These are phyloP conservation scores for Prunus mongolica DNA, from an alignment of 306 rosid species.

Conservation along the genomic window DNA sequence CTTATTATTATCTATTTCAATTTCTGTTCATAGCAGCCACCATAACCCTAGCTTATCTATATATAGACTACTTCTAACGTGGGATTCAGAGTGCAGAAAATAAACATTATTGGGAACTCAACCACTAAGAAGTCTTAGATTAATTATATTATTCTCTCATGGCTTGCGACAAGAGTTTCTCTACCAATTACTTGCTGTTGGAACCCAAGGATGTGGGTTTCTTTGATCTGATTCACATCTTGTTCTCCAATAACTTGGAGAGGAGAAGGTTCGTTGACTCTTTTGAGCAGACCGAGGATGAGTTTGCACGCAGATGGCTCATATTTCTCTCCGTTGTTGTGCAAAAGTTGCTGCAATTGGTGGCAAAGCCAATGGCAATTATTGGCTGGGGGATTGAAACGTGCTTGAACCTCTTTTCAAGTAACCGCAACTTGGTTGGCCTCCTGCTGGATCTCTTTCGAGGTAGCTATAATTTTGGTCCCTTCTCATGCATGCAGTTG, in stretches of 20 bases:
- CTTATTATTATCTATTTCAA: background rate
- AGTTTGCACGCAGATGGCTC: slow-evolving; percentile 46
- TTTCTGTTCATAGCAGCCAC: background rate
- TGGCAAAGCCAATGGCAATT: slow-evolving; percentile 37
- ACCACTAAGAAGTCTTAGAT: background rate
- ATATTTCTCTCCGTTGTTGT: slow-evolving; percentile 45
- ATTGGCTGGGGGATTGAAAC: slow-evolving; percentile 44
- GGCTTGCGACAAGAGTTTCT: slow-evolving; percentile 41
- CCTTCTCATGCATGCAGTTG: background rate
- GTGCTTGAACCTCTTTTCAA: slow-evolving; percentile 37
- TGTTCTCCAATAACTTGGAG: slow-evolving; percentile 35
- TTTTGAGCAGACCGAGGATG: slow-evolving; percentile 17
- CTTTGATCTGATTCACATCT: slow-evolving; percentile 40
- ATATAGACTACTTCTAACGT: background rate
- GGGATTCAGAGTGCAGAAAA: background rate
- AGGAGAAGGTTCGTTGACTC: slow-evolving; percentile 44
- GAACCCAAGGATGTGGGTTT: slow-evolving; percentile 50
- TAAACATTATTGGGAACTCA: background rate
- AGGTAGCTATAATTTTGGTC: slow-evolving; percentile 27
- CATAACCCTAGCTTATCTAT: background rate
- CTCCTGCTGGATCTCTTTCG: slow-evolving; percentile 35
- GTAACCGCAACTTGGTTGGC: slow-evolving; percentile 30
- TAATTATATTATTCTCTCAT: background rate
- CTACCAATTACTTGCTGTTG: slow-evolving; percentile 49
- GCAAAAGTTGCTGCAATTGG: slow-evolving; percentile 37